Base-by-base conservation (phyloP, 176 grass and related monocot genomes). In the Carex myosuroides region DNA sequence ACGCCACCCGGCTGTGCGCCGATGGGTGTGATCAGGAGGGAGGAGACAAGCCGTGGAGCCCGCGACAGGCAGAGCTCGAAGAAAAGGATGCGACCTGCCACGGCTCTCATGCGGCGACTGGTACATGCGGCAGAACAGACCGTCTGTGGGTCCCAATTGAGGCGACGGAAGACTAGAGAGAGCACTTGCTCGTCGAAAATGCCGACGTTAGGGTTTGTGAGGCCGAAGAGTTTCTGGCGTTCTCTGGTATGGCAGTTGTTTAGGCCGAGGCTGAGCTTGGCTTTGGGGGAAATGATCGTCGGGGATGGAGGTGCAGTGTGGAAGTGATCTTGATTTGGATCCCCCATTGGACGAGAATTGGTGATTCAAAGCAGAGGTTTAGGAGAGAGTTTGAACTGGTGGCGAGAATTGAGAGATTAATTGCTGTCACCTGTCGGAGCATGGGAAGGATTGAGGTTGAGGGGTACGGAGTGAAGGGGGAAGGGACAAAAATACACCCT, bases 11-110 rank as follows among this genome's bases (percentile, higher is more conserved):
- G 42, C 10, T 0, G 35, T 0, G 10, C 13, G 0, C 9, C 13
- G 0, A 53, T 60, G 1, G 88, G 80, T 56, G 89, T 87, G 0
- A 87, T 26, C 0, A 56, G 6, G 13, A 77, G 50, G 2, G 73
- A 77, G 5, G 89, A 73, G 30, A 94, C 85, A 79, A 87, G 50
- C 6, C 73, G 73, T 5, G 73, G 73, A 2, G 73, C 89, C 58
- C 60, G 90, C 78, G 87, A 97, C 78, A 91, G 52, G 88, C 91
- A 97, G 87, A 97, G 90, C 88, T 92, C 89, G 21, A 90, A 89
- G 88, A 90, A 97, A 35, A 97, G 89, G 60, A 97, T 84, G 8
- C 94, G 94, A 87, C 89, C 85, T 0, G 92, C 90, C 3, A 97
- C 94, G 17, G 90, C 94, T 29, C 90, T 87, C n/a, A 97, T 87